These are phyloP conservation scores for Colletotrichum magnum DNA, from an alignment of 2,329 filamentous ascomycete genomes.

Conservation along the genomic window DNA sequence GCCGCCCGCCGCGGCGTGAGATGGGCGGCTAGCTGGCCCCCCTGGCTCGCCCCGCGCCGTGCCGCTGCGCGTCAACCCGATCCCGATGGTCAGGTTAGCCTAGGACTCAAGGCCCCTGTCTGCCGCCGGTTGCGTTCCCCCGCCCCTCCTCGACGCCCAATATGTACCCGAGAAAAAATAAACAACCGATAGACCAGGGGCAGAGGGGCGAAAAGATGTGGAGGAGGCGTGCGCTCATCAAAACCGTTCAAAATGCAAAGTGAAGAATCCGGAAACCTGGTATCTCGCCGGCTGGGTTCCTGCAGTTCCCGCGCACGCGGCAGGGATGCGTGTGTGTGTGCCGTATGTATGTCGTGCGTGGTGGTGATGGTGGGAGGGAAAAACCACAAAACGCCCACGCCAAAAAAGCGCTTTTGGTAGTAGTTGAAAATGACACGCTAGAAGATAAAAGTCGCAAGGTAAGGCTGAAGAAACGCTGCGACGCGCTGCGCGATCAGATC, in stretches of 20 bases:
- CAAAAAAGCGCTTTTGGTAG: conserved; percentile 18
- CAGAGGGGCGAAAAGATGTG: conserved; percentile 18
- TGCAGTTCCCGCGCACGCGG: conserved; percentile 32
- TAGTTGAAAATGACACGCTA: conserved; percentile 38
- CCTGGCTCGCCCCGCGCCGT: conserved; percentile 44
- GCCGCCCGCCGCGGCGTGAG: conserved; percentile 49
- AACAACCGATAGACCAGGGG: background rate
- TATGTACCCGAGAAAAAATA: conserved; percentile 37
- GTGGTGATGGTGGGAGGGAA: background rate
- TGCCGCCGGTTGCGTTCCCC: conserved; percentile 3
- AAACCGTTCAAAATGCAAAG: conserved; percentile 30
- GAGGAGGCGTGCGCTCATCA: conserved; percentile 36
- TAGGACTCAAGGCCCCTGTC: conserved; percentile 19
- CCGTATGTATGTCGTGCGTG: conserved; percentile 34
- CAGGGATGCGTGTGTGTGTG: conserved; percentile 20
- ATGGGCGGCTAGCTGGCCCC: conserved; percentile 43
- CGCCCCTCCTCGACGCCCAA: conserved; percentile 31
- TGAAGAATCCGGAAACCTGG: conserved; percentile 31
- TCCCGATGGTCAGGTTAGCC: conserved; percentile 48
- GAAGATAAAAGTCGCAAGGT: conserved; percentile 37
- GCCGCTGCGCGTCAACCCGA: conserved; percentile 41
- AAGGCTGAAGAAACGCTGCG: conserved; percentile 28
- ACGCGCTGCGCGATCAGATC: background rate
- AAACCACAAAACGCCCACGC: too few relatives aligned
- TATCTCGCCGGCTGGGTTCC: conserved; percentile 28